Conservation (phyloP, 768 basidiomycete genomes). For the Crepidotus variabilis region DNA sequence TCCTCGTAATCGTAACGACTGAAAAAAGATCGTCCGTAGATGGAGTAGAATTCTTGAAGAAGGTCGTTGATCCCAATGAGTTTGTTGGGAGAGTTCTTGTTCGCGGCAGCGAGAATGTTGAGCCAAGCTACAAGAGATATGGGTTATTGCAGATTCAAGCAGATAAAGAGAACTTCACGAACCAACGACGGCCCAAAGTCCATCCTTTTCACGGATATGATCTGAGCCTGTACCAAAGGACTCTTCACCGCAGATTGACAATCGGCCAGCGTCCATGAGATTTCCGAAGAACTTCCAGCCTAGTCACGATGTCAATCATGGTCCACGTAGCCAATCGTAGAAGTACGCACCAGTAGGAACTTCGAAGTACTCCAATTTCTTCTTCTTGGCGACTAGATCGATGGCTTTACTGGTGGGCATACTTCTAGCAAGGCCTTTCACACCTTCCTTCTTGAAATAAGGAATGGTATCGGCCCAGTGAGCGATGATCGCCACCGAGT, state of each 20-base stretch:
- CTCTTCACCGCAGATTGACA: conserved; percentile 99
- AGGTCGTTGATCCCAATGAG: conserved; percentile 90
- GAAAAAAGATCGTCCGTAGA: conserved; percentile 97
- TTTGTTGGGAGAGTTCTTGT: conserved; percentile 69
- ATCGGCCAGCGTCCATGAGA: conserved; percentile 96
- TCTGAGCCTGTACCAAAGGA: conserved; percentile 99
- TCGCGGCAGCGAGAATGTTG: conserved; percentile 92
- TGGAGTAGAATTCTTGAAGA: conserved; percentile 80
- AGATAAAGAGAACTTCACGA: conserved; percentile 23
- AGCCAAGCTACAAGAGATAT: conserved; percentile 65
- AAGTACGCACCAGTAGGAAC: conserved; percentile 81
- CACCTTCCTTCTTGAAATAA: conserved; percentile 86
- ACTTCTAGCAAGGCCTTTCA: conserved; percentile 93
- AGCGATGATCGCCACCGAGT: conserved; percentile 98
- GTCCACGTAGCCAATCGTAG: background rate
- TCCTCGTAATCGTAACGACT: conserved; percentile 99
- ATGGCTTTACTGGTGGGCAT: conserved; percentile 99
- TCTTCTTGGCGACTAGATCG: conserved; percentile 92
- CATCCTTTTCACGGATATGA: conserved; percentile 99
- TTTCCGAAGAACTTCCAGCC: conserved; percentile 99
- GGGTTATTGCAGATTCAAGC: background rate
- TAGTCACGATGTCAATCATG: conserved; percentile 22
- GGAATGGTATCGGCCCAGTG: conserved; percentile 93
- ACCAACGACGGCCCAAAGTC: conserved; percentile 96
- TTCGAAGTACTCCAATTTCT: conserved; percentile 90